Evolutionary conservation across 306 rosid species (phyloP), one percentile per base, ranked within the genome.

Genomic region (Cucurbita maxima): DNA sequence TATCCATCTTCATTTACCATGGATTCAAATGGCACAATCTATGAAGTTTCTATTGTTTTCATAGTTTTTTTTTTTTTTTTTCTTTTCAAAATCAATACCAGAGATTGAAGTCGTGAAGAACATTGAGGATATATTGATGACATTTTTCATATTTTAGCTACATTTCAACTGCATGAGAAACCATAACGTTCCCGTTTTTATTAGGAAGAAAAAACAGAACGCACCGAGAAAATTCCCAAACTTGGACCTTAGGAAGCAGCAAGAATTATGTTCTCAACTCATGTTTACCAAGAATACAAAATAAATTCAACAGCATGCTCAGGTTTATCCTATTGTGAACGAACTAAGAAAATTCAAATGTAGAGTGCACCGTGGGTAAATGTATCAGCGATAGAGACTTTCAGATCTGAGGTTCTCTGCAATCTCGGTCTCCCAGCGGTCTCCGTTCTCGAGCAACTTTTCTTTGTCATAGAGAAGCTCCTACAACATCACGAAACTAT

Each of bases 401-500:
- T 94, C 99, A 12, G 97, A 91, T 85, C 90, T 87, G 80, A 94
- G 96, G 83, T 94, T 94, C 87, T 94, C 99, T 1, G 99, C 91
- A 59, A 94, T 94, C 86, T 94, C 99, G 19, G 92, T 84, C 86
- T 94, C 99, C 99, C 99, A 94, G 58, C 99, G 88, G 78, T 94
- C 99, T 62, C 99, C 99, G 41, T 94, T 94, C 83, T 94, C 96
- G 57, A 94, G 99, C 74, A 94, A 86, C 88, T 91, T 94, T 83
- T 94, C 99, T 76, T 94, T 94, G 91, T 94, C 99, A 77, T 94
- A 94, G 56, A 94, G 87, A 84, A 94, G 99, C 87, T 94, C 99
- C 99, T 94, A 77, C 77, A 79, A 51, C 55, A 62, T 72, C 68
- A 58, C 16, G 77, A 44, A 73, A 76, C 10, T 45, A 51, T 59